Base-by-base conservation (phyloP, 2,329 filamentous ascomycete species). In the Aspergillus ustus region DNA sequence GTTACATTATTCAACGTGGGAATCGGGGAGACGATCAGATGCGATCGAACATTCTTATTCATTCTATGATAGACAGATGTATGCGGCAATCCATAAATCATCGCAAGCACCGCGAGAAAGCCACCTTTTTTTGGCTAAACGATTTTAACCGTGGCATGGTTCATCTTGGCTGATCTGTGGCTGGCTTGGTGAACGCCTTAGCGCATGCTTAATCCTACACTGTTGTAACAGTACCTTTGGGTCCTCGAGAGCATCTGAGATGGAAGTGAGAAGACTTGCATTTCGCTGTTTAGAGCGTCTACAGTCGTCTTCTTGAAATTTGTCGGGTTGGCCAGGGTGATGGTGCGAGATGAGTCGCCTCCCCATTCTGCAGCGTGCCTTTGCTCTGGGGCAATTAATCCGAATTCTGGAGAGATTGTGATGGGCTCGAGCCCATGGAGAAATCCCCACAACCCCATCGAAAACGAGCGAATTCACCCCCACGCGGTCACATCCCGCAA, bases 391-490 rank as follows among this genome's bases (percentile, higher is more conserved):
- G 44, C 22, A 49, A 37, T 49, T 37, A 11, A 7, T 46, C 55
- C 51, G 46, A 48, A 57, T 22, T 44, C 31, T 50, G 48, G 55
- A 52, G 52, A 53, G 55, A 52, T 57, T 57, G 25, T 9, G 55
- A 57, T 57, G 55, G 37, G 34, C 34, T 40, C 34, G 34, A 40
- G 34, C 54, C 45, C 29, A 48, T 53, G 57, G 57, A 54, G 57
- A 59, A 59, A 52, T 20, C 57, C 57, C 57, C 57, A 59, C 57
- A 59, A 46, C 50, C 50, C 57, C 57, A 43, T 52, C 57, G 40
- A 34, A 48, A 49, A 11, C 34, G 34, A 40, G 34, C 34, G 34
- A 49, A 37, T 46, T 55, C 43, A 46, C 25, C 52, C 46, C 52
- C 52, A 44, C 52, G 52, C 34, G 43, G 52, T 55, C 46, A 44